Base-by-base conservation (phyloP, 2,329 filamentous ascomycete species). In the Aquanectria penicillioides region DNA sequence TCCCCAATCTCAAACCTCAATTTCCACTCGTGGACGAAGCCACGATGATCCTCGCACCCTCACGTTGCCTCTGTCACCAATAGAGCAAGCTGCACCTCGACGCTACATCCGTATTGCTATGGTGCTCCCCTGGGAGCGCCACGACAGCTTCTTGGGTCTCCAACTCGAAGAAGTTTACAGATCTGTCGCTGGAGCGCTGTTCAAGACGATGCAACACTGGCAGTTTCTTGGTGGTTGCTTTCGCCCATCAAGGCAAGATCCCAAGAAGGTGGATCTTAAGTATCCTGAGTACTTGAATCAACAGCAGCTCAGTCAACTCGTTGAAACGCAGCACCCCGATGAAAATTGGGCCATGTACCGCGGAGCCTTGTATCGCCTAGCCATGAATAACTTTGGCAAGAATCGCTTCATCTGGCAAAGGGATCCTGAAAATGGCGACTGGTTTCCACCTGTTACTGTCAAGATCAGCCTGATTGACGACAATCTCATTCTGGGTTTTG, bases 41-140 rank as follows among this genome's bases (percentile, higher is more conserved):
- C 10, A 23, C 5, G 44, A 20, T 12, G 17, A 17, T 22, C 7
- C 4, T 3, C 18, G 23, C 23, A 44, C 25, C 4, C 17, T 64
- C 13, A 33, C 62, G 18, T n/a, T n/a, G n/a, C n/a, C n/a, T n/a
- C 65, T 65, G 26, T 67, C 47, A 1, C 41, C 64, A 3, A 47
- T 64, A 8, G 64, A 69, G 36, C 62, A 62, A 26, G 57, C 48
- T n/a, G 52, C 56, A 11, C 41, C 51, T 3, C 46, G 61, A 29
- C 41, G 51, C 36, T 63, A 66, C 22, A 69, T 49, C 41, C 59
- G 54, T 12, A 59, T 67, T 23, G 53, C 65, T 10, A 53, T 67
- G 23, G 26, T 23, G 17, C 12, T 61, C 11, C 31, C 47, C 3
- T 67, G 29, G 17, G 23, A 17, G 6, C 4, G 9, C 3, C 23